A percentile compares a stretch with the other conserved stretches of the same genome.
These are phyloP conservation scores for Tolypocladium sp. DNA, from an alignment of 2,329 filamentous ascomycete genomes.

Conservation along the genomic window DNA sequence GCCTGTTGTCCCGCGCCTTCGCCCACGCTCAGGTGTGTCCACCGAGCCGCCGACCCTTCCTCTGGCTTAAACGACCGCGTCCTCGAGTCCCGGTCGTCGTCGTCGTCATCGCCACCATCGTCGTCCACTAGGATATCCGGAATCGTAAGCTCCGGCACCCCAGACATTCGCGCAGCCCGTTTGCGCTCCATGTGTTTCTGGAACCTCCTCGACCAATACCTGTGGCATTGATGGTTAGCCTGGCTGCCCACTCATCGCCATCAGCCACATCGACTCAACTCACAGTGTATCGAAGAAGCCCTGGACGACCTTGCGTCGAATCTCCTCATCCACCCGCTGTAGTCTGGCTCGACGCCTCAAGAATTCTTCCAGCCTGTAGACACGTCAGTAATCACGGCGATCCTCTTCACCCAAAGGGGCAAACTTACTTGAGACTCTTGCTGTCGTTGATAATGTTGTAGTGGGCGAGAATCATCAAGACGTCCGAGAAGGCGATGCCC, in stretches of 20 bases:
- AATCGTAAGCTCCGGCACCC: conserved; percentile 69
- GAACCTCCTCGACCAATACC: conserved; percentile 79
- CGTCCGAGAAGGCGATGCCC: conserved; percentile 84
- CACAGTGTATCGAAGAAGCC: conserved; percentile 92
- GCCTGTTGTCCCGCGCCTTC: conserved; percentile 3
- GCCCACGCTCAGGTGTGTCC: conserved; percentile 7
- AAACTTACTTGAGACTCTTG: conserved; percentile 71
- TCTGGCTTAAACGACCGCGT: conserved; percentile 27
- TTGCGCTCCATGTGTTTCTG: conserved; percentile 65
- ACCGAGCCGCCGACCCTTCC: conserved; percentile 3
- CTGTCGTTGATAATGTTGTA: conserved; percentile 98
- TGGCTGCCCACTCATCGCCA: neutral
- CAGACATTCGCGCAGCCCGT: conserved; percentile 65
- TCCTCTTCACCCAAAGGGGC: neutral
- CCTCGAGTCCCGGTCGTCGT: conserved; percentile 23
- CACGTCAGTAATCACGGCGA: neutral
- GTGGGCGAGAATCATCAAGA: conserved; percentile 92
- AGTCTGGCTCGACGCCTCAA: conserved; percentile 80
- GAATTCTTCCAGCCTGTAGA: conserved; percentile 76
- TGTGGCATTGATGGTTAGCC: conserved; percentile 12
- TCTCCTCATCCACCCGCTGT: conserved; percentile 90
- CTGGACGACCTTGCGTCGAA: conserved; percentile 79
- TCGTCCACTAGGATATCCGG: conserved; percentile 89
- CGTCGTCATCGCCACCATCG: conserved; percentile 42
- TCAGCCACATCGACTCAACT: conserved; percentile 15